These are phyloP conservation scores for Mallotus nudiflorus DNA, from an alignment of 345 rosid species.

Conservation along the genomic window DNA sequence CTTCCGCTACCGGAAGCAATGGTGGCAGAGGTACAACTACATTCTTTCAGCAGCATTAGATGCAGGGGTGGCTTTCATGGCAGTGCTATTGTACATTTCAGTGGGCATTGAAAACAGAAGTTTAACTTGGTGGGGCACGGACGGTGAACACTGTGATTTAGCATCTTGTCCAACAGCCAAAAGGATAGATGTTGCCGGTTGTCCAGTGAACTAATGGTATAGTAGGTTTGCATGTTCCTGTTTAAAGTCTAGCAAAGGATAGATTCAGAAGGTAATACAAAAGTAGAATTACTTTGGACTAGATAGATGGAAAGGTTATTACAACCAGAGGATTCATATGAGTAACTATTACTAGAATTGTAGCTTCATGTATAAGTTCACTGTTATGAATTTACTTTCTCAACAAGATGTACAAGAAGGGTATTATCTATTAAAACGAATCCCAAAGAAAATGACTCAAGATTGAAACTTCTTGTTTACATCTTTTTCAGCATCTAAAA, in stretches of 20 bases:
- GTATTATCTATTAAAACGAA: not conserved
- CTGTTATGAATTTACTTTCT: not conserved
- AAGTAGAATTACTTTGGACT: not conserved
- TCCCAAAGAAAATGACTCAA: not conserved
- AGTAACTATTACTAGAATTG: not conserved
- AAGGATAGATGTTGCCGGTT: constrained; percentile 56
- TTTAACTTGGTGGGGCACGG: constrained; percentile 74
- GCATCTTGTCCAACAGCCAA: constrained; percentile 78
- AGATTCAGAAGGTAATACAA: constrained; percentile 1
- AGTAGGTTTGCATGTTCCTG: constrained; percentile 4
- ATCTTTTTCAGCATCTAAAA: too few relatives aligned
- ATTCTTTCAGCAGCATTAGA: constrained; percentile 82
- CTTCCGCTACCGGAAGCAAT: constrained; percentile 63
- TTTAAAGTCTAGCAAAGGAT: constrained; percentile 8
- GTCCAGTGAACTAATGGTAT: constrained; percentile 49
- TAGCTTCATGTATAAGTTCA: not conserved
- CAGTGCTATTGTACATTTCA: constrained; percentile 63
- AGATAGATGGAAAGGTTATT: not conserved
- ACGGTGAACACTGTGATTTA: constrained; percentile 76
- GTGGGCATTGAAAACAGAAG: constrained; percentile 57
- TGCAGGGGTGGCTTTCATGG: constrained; percentile 91
- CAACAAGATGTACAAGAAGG: not conserved
- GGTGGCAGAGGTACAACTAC: constrained; percentile 95
- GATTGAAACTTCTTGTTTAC: not conserved
- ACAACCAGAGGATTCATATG: not conserved